A percentile compares a stretch with the other conserved stretches of the same genome.
Conservation (phyloP, 1,284 basidiomycete genomes). For the Fistulinella staudtii region DNA sequence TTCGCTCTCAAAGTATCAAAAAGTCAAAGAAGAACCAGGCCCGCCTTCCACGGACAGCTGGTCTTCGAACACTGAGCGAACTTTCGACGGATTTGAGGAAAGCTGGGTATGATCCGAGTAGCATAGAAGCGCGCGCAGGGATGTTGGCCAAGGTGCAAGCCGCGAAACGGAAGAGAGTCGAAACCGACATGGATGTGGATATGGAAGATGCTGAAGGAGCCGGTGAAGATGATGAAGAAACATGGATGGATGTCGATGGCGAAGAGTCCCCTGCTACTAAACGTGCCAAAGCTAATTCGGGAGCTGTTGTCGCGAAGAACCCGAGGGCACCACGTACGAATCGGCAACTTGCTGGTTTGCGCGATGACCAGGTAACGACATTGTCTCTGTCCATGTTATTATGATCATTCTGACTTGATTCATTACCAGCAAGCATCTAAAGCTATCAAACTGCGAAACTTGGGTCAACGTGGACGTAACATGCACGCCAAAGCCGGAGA, state of each 20-base stretch:
- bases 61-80: slow-evolving; percentile 83
- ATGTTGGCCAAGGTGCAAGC: slow-evolving; percentile 78
- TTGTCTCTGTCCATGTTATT: neutral
- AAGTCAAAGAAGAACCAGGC: slow-evolving; percentile 87
- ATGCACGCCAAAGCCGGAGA: slow-evolving; percentile 88
- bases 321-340: slow-evolving; percentile 65
- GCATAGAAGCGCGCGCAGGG: slow-evolving; percentile 84
- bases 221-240: slow-evolving; percentile 39
- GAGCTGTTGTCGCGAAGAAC: slow-evolving; percentile 46
- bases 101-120: slow-evolving; percentile 86
- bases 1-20: slow-evolving; percentile 76
- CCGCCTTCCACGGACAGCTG: slow-evolving; percentile 82
- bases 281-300: slow-evolving; percentile 59
- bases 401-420: neutral
- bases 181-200: slow-evolving; percentile 46
- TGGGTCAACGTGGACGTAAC: slow-evolving; percentile 83
- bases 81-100: slow-evolving; percentile 79
- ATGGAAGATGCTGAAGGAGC: slow-evolving; percentile 52
- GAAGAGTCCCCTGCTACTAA: slow-evolving; percentile 55
- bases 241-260: slow-evolving; percentile 68
- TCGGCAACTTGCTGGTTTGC: slow-evolving; percentile 76
- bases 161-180: slow-evolving; percentile 67
- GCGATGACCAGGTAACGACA: slow-evolving; percentile 56
- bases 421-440: slow-evolving; percentile 65
- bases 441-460: slow-evolving; percentile 76